A percentile compares a stretch with the other conserved stretches of the same genome.
Conservation (phyloP, 805 yeast genomes). For the Kodamaea leandrae region DNA sequence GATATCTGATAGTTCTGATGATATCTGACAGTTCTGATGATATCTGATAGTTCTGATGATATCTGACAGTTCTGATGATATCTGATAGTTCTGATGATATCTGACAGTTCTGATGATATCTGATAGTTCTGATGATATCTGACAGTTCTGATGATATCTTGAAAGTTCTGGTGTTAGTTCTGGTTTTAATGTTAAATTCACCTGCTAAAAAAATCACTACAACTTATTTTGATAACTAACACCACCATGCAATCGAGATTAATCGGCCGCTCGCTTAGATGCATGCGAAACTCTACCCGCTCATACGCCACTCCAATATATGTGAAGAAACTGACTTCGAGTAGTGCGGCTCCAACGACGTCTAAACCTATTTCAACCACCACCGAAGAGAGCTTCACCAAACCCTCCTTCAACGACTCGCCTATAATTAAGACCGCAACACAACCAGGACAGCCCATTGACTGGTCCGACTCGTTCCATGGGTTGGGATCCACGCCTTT, state of each 20-base stretch:
- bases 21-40: too few relatives aligned
- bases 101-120: too few relatives aligned
- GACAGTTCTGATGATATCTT: too few relatives aligned
- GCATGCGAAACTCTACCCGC: not conserved
- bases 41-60: too few relatives aligned
- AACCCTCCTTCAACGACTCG: constrained; percentile 19
- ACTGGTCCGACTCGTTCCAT: constrained; percentile 86
- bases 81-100: too few relatives aligned
- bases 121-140: too few relatives aligned
- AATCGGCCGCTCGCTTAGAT: not conserved
- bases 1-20: too few relatives aligned
- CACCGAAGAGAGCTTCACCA: not conserved
- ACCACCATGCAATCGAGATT: constrained; percentile 3
- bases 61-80: too few relatives aligned
- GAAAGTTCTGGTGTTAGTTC: too few relatives aligned
- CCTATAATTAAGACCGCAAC: constrained; percentile 16
- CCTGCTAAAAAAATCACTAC: too few relatives aligned
- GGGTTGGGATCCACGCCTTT: constrained; percentile 86
- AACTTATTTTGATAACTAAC: too few relatives aligned
- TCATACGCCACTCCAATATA: constrained; percentile 13
- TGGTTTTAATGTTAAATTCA: too few relatives aligned
- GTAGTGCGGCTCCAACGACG: not conserved
- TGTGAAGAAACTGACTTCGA: constrained; percentile 3
- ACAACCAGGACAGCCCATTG: constrained; percentile 28
- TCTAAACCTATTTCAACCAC: constrained; percentile 1